Base-by-base conservation (phyloP, 495 filamentous ascomycete genomes). In the Thermothielavioides terrestris region DNA sequence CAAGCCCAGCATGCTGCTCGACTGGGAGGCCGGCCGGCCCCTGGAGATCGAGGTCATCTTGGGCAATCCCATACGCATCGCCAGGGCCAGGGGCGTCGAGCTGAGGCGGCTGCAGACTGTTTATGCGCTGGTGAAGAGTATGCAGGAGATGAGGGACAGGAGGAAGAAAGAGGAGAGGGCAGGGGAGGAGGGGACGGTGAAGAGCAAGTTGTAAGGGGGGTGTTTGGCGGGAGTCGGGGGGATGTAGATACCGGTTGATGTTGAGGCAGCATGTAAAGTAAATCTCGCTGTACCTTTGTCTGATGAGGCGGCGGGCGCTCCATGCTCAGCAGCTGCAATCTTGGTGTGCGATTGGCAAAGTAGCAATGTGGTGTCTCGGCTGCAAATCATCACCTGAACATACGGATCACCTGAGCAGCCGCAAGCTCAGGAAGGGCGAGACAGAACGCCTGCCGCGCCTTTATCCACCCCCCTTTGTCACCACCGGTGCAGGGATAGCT, bases 1-100 rank as follows among this genome's bases (percentile, higher is more conserved):
- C 10, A 76, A 71, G 60, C 79, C 81, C 15, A 79, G 76, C 50
- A 81, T 81, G 78, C 52, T 78, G 51, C 35, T 80, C 0, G 78
- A 81, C 52, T 78, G 77, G 76, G 77, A 79, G 58, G 66, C 68
- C 4, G 77, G 74, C 0, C 60, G 72, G 44, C 66, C 67, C 30
- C 66, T 81, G 71, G 79, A 83, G 67, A 41, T 81, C 18, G 79
- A 83, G 61, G 78, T 81, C 21, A 81, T 83, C 23, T 56, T 83
- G 34, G 79, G 79, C 1, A 80, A 81, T 51, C 76, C 78, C 22
- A 66, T 83, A 0, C 54, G 71, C 54, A 73, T 77, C 18, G 79
- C 77, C n/a, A 53, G 70, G 45, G 63, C 60, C 14, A 57, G 60
- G 17, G 78, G 78, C 1, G 70, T 77, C 8, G 70, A 76, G 52